Percentiles rank a stretch among this genome's conserved stretches.
phyloP scores from a whole-genome alignment of 2,329 filamentous ascomycete species.

The Penicillium hesseltinei region DNA sequence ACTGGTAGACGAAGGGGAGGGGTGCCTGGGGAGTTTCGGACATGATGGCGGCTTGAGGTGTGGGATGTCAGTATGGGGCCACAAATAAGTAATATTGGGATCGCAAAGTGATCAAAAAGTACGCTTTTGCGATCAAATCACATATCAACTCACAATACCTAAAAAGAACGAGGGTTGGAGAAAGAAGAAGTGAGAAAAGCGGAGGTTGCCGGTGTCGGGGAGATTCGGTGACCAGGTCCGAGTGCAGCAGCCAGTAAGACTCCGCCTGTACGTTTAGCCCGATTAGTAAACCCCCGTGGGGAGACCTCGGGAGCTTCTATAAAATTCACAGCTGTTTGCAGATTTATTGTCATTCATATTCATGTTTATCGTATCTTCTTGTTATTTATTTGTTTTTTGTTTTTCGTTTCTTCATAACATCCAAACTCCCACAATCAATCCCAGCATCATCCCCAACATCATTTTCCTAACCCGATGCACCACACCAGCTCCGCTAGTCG shows the following conservation, averaged over 20 bases:
- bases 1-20: slow-evolving; percentile 90
- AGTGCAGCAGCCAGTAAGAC: slow-evolving; percentile 8
- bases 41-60: slow-evolving; percentile 49
- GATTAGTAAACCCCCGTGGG: slow-evolving; percentile 16
- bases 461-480: background rate
- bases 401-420: background rate
- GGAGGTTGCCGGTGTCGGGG: slow-evolving; percentile 21
- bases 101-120: background rate
- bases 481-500: slow-evolving; percentile 7
- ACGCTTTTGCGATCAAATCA: background rate
- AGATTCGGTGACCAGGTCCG: slow-evolving; percentile 20
- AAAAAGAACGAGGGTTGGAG: slow-evolving; percentile 3
- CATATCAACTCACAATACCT: slow-evolving; percentile 3
- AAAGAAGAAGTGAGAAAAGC: slow-evolving; percentile 4
- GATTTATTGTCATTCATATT: background rate
- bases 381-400: background rate
- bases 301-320: background rate
- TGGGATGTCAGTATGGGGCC: slow-evolving; percentile 3
- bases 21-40: slow-evolving; percentile 64
- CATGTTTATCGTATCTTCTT: background rate
- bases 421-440: slow-evolving; percentile 7
- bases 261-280: slow-evolving; percentile 1
- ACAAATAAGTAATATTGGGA: background rate
- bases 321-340: background rate
- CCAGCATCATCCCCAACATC: background rate